phyloP scores from a whole-genome alignment of 163 green algal species.

The Scenedesmus sp. region DNA sequence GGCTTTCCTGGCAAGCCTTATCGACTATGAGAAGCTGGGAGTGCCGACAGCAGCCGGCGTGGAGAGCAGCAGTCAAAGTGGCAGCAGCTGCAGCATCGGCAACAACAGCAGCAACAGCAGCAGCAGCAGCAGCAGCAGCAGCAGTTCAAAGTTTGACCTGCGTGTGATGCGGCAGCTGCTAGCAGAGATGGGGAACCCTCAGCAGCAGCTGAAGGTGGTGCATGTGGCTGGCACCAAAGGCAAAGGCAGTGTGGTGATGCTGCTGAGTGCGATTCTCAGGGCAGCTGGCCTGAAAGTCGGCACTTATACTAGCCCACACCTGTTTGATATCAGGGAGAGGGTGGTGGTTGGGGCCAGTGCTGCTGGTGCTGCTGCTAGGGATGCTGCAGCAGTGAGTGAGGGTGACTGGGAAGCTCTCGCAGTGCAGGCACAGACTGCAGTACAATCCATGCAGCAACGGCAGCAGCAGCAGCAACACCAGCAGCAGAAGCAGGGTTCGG shows the following conservation, averaged over 20 bases:
- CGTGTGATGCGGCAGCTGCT: conserved; percentile 77
- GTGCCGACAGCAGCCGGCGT: conserved; percentile 74
- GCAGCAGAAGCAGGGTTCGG: neutral
- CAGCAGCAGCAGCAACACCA: conserved; percentile 45
- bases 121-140: neutral
- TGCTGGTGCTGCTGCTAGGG: conserved; percentile 1
- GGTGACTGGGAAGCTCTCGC: conserved; percentile 17
- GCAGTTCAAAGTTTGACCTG: conserved; percentile 75
- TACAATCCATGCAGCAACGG: conserved; percentile 9
- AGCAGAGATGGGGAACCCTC: conserved; percentile 73
- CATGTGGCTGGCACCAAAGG: conserved; percentile 86
- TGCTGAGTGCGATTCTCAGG: conserved; percentile 80
- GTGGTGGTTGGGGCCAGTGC: conserved; percentile 66
- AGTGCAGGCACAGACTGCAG: conserved; percentile 3
- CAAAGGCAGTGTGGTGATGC: conserved; percentile 86
- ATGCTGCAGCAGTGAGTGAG: conserved; percentile 34
- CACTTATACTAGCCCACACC: conserved; percentile 89
- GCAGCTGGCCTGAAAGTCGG: conserved; percentile 78
- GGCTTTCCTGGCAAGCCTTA: conserved; percentile 52
- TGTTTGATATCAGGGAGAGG: conserved; percentile 80
- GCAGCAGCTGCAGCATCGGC: neutral
- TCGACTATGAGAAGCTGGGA: conserved; percentile 79
- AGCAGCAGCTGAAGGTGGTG: conserved; percentile 65
- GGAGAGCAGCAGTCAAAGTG: conserved; percentile 9
- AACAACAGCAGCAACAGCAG: no score